Evolutionary conservation across 495 filamentous ascomycete genomes (phyloP).

Genomic region (Neurospora sp.): DNA sequence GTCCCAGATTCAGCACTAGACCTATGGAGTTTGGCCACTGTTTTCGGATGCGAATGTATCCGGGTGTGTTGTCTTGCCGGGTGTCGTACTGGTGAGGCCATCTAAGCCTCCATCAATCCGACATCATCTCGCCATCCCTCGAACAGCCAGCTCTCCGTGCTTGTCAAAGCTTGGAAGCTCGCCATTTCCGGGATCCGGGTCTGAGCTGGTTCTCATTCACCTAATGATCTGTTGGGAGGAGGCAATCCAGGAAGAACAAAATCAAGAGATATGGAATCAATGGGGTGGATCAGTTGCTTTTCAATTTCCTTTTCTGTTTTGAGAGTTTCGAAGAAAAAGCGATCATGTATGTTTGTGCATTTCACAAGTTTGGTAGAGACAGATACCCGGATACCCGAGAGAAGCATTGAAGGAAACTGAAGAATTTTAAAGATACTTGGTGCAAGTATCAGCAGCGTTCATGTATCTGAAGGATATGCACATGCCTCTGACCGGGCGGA

Average conservation of each 20-base stretch:
- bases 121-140: neutral
- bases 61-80: neutral
- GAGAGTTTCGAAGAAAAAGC: neutral
- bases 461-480: constrained; percentile 5
- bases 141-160: neutral
- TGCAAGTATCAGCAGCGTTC: neutral
- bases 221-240: neutral
- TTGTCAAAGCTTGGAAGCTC: neutral
- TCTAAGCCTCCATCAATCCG: neutral
- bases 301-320: neutral
- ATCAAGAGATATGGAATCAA: neutral
- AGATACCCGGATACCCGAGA: neutral
- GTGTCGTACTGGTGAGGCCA: neutral
- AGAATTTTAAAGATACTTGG: neutral
- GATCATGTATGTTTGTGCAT: neutral
- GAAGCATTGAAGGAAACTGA: neutral
- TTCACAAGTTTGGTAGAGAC: neutral
- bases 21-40: neutral
- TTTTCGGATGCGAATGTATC: neutral
- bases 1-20: neutral
- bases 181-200: neutral
- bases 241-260: neutral
- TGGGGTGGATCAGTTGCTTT: neutral
- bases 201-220: neutral
- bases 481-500: neutral